Evolutionary conservation across 805 yeast genomes (phyloP), one percentile per base, ranked within the genome.

Genomic region (Osmozyma mogii): DNA sequence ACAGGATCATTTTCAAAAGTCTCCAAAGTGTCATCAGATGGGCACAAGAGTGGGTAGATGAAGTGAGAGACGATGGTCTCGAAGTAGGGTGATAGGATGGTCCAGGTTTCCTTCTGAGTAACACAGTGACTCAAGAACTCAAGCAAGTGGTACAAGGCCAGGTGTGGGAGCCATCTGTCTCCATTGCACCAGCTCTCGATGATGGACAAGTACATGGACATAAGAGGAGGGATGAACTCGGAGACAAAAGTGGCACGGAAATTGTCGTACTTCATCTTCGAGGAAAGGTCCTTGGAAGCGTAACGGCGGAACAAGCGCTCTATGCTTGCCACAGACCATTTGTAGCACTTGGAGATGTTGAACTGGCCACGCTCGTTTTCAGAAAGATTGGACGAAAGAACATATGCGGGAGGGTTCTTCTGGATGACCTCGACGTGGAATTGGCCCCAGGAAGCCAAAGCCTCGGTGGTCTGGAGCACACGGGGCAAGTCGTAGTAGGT

Each of bases 251-350:
- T 40, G 2, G 52, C 45, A 32, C 72, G 69, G 54, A 84, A 92
- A 2, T 63, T 70, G n/a, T 61, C 65, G 32, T 38, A 83, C 14
- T 63, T 61, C 43, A 65, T 73, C 38, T 69, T 74, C 30, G 50
- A 52, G 8, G 65, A 43, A 25, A 70, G 44, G 14, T 33, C 45
- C 5, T 54, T 54, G 0, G 83, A 70, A 1, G 80, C 84, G 48
- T 81, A 87, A 43, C 89, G 68, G 30, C 68, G 69, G 45, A 83
- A 83, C 3, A 87, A 50, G 41, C 94, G 71, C 41, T 68, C 70
- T 23, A 88, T 50, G 50, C 84, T 85, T 15, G 84, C 85, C 47
- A 76, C 77, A 1, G 94, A 74, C 96, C 97, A 89, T 53, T 89
- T 63, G 41, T 59, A 55, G 34, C 63, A 57, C 37, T 92, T 59